Conservation (phyloP, 2,329 filamentous ascomycete genomes). For the Fusarium goolgardi region DNA sequence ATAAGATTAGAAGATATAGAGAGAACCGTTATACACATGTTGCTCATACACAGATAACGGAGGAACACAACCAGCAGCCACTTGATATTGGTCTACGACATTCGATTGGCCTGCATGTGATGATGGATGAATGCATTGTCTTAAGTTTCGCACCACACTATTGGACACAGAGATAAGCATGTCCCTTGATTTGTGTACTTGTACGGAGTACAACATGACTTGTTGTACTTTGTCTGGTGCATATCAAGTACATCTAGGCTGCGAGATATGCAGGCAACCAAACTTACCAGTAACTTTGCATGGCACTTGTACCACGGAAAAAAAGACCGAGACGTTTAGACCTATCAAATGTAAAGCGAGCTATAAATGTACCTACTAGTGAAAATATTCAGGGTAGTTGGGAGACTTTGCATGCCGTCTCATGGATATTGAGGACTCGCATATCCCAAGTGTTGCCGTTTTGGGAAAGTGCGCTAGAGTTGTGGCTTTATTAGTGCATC, state of each 20-base stretch:
- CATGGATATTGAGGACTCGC: background rate
- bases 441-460: background rate
- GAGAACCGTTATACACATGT: background rate
- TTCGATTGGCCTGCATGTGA: background rate
- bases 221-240: background rate
- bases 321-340: background rate
- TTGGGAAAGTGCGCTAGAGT: background rate
- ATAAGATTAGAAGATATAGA: slow-evolving; percentile 16
- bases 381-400: background rate
- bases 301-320: background rate
- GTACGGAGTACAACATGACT: background rate
- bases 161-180: background rate
- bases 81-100: background rate
- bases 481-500: background rate
- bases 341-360: background rate
- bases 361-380: background rate
- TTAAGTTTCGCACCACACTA: background rate
- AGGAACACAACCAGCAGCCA: background rate
- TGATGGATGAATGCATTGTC: background rate
- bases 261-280: too few relatives aligned
- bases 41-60: background rate
- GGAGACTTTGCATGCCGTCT: background rate
- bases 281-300: background rate
- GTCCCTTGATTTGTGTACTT: background rate
- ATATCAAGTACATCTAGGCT: background rate